Evolutionary conservation across 2,329 filamentous ascomycete genomes (phyloP).

Genomic region (Neonectria neomacrospora): DNA sequence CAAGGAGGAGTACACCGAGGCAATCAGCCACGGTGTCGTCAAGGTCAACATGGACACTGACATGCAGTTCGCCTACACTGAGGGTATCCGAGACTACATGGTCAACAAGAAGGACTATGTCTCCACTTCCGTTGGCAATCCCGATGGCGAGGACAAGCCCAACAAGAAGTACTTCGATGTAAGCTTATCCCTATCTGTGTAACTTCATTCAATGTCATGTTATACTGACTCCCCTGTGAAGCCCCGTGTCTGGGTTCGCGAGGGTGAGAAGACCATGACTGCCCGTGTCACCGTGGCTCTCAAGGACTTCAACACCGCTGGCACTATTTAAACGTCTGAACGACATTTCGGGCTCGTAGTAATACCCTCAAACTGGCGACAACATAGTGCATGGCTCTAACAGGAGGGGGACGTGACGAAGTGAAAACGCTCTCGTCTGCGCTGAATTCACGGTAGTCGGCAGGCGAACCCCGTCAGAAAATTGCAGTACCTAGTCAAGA

Average conservation of each 20-base stretch:
- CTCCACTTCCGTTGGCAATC: constrained; percentile 88
- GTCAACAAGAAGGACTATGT: constrained; percentile 96
- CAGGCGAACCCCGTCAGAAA: constrained; percentile 14
- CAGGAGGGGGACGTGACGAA: constrained; percentile 21
- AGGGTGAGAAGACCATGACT: constrained; percentile 97
- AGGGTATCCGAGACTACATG: constrained; percentile 94
- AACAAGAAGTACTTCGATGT: constrained; percentile 95
- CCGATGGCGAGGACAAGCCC: constrained; percentile 94
- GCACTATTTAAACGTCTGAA: constrained; percentile 47
- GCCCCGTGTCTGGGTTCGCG: constrained; percentile 93
- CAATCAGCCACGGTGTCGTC: constrained; percentile 93
- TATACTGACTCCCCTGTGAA: constrained; percentile 48
- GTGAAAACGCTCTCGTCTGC: constrained; percentile 7
- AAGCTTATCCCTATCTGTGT: constrained; percentile 40
- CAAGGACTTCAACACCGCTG: constrained; percentile 81
- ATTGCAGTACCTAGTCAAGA: constrained; percentile 32
- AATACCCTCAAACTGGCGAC: constrained; percentile 33
- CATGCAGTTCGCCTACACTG: constrained; percentile 93
- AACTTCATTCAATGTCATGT: not conserved
- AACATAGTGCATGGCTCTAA: constrained; percentile 32
- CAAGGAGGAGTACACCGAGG: constrained; percentile 90
- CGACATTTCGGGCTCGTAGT: constrained; percentile 24
- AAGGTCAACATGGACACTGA: constrained; percentile 99
- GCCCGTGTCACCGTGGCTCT: constrained; percentile 83
- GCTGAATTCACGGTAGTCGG: not conserved